Evolutionary conservation across 306 rosid genomes (phyloP).

Genomic region (Gynostemma pentaphyllum): DNA sequence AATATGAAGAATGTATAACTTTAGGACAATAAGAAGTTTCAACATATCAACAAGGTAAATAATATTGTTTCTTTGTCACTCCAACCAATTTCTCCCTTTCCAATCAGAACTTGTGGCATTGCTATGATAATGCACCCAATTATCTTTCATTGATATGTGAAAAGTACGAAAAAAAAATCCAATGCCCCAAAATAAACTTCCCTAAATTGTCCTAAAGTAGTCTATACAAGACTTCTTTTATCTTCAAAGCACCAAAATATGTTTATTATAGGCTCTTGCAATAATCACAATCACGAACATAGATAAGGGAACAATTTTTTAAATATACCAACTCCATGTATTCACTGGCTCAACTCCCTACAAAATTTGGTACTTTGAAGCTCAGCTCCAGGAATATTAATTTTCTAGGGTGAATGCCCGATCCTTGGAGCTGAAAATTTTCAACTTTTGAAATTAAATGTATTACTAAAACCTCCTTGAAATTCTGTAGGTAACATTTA

Average conservation of each 20-base stretch:
- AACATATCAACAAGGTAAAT: not conserved
- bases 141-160: too few relatives aligned
- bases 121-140: not conserved
- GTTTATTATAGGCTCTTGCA: not conserved
- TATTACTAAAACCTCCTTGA: not conserved
- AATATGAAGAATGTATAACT: not conserved
- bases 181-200: not conserved
- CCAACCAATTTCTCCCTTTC: not conserved
- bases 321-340: too few relatives aligned
- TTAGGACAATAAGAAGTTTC: not conserved
- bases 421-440: not conserved
- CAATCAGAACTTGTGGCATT: not conserved
- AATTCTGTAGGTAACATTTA: not conserved
- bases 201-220: too few relatives aligned
- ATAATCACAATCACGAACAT: too few relatives aligned
- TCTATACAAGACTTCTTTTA: too few relatives aligned
- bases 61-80: not conserved
- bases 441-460: not conserved
- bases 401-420: not conserved
- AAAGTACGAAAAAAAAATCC: too few relatives aligned
- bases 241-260: too few relatives aligned
- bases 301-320: too few relatives aligned
- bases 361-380: not conserved
- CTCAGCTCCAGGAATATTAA: not conserved
- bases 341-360: not conserved